Evolutionary conservation across 75 land plant genomes (phyloP).

Genomic region (Sequoiadendron giganteum): DNA sequence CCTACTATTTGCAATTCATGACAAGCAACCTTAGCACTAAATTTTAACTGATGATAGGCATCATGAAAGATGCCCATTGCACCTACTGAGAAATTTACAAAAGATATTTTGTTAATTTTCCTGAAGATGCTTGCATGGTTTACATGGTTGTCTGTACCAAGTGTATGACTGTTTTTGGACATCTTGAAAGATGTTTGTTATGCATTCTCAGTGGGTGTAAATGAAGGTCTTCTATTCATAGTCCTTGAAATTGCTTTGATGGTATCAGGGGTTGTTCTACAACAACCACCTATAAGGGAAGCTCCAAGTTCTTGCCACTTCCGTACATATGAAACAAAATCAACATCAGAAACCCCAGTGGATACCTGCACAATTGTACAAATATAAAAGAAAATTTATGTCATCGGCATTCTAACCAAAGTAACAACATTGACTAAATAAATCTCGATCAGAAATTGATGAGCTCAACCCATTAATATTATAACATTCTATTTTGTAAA

Average conservation of each 20-base stretch:
- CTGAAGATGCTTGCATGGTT: conserved; percentile 66
- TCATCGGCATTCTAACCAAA: background rate
- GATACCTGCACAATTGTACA: conserved; percentile 58
- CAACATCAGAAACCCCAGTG: conserved; percentile 86
- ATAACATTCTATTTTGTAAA: background rate
- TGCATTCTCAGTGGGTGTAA: background rate
- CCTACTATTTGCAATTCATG: background rate
- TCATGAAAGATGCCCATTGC: background rate
- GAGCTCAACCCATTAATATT: too few species aligned
- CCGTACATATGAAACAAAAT: conserved; percentile 86
- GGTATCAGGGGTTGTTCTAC: conserved; percentile 90
- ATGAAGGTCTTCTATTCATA: background rate
- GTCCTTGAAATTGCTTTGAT: conserved; percentile 55
- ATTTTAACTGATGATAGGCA: background rate
- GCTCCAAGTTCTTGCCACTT: conserved; percentile 90
- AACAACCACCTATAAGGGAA: conserved; percentile 90
- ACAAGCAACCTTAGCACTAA: background rate
- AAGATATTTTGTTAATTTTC: background rate
- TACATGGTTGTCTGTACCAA: conserved; percentile 58
- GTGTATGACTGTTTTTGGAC: background rate
- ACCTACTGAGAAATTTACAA: background rate
- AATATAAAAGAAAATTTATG: background rate
- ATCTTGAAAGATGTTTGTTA: background rate
- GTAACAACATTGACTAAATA: background rate
- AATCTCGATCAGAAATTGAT: background rate